Conservation (phyloP, 306 rosid genomes). For the Medicago lupulina region DNA sequence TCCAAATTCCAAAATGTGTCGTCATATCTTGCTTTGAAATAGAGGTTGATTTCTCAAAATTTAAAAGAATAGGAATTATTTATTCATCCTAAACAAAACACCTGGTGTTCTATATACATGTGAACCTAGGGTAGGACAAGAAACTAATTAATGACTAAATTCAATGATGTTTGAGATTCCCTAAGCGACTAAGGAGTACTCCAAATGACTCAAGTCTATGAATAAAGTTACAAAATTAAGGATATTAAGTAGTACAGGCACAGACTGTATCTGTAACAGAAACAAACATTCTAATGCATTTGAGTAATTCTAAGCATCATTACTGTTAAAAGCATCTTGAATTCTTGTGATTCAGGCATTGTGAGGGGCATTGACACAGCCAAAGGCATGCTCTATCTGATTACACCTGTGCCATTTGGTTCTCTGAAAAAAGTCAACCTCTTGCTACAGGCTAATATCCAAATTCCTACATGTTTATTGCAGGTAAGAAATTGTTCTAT, state of each 20-base stretch:
- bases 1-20: conserved; percentile 31
- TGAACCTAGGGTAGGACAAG: background rate
- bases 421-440: conserved; percentile 79
- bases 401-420: conserved; percentile 82
- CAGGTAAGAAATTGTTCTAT: conserved; percentile 62
- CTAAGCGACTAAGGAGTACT: background rate
- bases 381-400: conserved; percentile 76
- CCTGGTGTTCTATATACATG: background rate
- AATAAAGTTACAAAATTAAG: background rate
- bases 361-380: conserved; percentile 83
- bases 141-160: background rate
- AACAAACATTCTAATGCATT: background rate
- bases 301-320: conserved; percentile 19
- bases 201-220: background rate
- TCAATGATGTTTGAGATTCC: background rate
- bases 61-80: background rate
- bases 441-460: conserved; percentile 77
- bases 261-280: background rate
- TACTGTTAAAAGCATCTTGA: conserved; percentile 30
- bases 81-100: background rate
- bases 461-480: conserved; percentile 84
- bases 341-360: conserved; percentile 66
- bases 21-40: background rate
- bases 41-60: conserved; percentile 11
- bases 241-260: background rate